These are phyloP conservation scores for Balamuthia mandrillaris DNA, from an alignment of 208 protist species.

Conservation along the genomic window DNA sequence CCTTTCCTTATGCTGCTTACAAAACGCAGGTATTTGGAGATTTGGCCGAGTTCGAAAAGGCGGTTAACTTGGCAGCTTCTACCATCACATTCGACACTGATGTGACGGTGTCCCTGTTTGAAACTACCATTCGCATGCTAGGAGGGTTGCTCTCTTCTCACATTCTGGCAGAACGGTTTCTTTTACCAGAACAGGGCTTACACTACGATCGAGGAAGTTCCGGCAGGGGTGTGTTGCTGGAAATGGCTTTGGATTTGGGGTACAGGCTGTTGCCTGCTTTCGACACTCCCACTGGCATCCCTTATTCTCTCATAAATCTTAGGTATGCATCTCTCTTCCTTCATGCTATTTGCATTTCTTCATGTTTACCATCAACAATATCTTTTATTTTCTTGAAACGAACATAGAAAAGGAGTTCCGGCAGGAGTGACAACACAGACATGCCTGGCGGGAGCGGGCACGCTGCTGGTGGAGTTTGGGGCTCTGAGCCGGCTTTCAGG, in stretches of 20 bases:
- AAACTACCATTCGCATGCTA: constrained; percentile 80
- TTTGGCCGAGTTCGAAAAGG: constrained; percentile 51
- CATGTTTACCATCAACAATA: background rate
- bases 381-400: background rate
- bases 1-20: background rate
- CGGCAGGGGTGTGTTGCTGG: constrained; percentile 50
- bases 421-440: constrained; percentile 63
- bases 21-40: constrained; percentile 39
- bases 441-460: constrained; percentile 62
- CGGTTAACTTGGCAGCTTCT: constrained; percentile 66
- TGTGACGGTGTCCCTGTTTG: constrained; percentile 78
- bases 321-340: background rate
- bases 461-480: constrained; percentile 68
- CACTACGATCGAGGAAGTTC: background rate
- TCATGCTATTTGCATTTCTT: background rate
- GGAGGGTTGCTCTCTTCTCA: constrained; percentile 31
- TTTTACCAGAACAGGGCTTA: background rate
- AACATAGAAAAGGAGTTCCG: constrained; percentile 61
- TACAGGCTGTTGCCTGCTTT: constrained; percentile 73
- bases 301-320: constrained; percentile 77
- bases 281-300: constrained; percentile 79
- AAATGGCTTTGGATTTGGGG: constrained; percentile 66
- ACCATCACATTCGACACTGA: constrained; percentile 70
- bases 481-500: constrained; percentile 42
- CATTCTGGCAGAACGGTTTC: background rate